Base-by-base conservation (phyloP, 2,329 filamentous ascomycete species). In the Cadophora gregata region DNA sequence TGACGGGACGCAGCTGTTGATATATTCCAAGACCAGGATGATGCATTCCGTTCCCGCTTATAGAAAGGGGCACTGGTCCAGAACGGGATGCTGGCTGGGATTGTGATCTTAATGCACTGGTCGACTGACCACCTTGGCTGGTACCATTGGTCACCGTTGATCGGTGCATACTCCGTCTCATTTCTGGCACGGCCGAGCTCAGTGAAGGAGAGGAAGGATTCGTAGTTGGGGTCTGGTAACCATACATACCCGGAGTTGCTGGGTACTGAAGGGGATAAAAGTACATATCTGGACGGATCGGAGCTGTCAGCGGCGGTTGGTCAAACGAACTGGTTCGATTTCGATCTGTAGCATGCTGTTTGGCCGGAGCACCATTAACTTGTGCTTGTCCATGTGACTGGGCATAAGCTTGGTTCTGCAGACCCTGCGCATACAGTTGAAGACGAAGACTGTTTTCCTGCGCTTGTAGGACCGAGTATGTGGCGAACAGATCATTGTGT, bases 271-370 rank as follows among this genome's bases (percentile, higher is more conserved):
- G 79, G 53, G 76, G 83, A 68, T 86, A 82, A 66, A 83, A 81
- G 74, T 84, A 89, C 70, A 87, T 75, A 14, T 90, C 87, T 1
- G 84, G 84, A 10, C 84, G 83, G 3, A 88, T 74, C 1, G 87
- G 85, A 0, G 86, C 85, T n/a, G 82, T 85, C 45, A 88, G 75
- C 5, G 87, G 87, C 21, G 85, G 81, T 63, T 85, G 88, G 72
- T 90, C 87, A 72, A 89, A 86, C 14, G 87, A 89, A 73, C 85
- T 88, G 7, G 86, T 88, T 68, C 88, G 83, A 45, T 72, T 75
- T 59, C 76, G 86, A 85, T 69, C 88, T 79, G 72, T 86, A 82
- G 33, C 78, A 74, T 62, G 82, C 75, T 65, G 81, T 33, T 74
- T 75, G 19, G 68, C 68, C 45, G 71, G 59, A 65, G 5, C 75